Base-by-base conservation (phyloP, 2,329 filamentous ascomycete species). In the Aureobasidium sp. region DNA sequence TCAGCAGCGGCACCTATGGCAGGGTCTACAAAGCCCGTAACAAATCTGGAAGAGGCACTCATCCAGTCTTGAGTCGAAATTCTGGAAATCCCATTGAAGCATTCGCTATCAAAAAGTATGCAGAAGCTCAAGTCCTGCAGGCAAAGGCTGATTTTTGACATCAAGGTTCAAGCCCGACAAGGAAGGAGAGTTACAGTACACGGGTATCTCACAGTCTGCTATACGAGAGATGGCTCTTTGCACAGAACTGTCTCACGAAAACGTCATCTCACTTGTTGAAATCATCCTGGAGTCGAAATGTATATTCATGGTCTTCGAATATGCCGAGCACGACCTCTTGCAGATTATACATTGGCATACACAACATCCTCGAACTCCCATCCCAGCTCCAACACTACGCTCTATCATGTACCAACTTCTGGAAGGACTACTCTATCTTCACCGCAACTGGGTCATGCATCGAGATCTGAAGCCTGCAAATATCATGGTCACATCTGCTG, bases 301-400 rank as follows among this genome's bases (percentile, higher is more conserved):
- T 77, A 97, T 99, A 73, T 99, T 92, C 76, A 99, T 99, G 89
- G 92, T 99, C 2, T 97, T 99, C 68, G 94, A 97, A 74, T 99
- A 96, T 74, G 94, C 94, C 67, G 94, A 99, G 75, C 94, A 99
- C 74, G 94, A 99, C 74, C 78, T 99, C 41, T 81, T 99, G 5
- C 94, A 99, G 74, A 97, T 99, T 72, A 97, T 99, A 67, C 94
- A 99, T 72, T 92, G 97, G 72, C 94, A 99, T 75, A 96, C 90
- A 1, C 88, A 96, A 73, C 88, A 92, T 62, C 87, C 91, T 32
- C 83, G 92, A 29, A 90, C 94, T 67, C 88, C 90, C 6, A 97
- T 99, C 63, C 91, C 93, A 1, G 88, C 93, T 0, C 80, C 86
- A 29, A 96, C 91, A 63, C 88, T 99, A 71, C 93, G 93, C 71